Base-by-base conservation (phyloP, 495 filamentous ascomycete genomes). In the Aspergillus incahuasiensis region DNA sequence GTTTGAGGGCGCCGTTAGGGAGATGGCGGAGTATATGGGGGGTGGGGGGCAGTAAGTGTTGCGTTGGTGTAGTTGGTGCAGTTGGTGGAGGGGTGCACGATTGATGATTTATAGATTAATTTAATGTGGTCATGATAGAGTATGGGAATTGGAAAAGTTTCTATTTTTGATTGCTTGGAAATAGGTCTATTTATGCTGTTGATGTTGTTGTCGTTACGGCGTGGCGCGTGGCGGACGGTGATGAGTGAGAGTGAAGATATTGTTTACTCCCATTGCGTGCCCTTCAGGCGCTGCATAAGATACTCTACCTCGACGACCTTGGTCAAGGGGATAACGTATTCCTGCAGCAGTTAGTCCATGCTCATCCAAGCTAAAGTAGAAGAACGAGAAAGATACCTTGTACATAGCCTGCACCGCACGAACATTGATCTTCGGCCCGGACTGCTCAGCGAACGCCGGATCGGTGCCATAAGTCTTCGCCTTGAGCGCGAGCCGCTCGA, bases 251-350 rank as follows among this genome's bases (percentile, higher is more conserved):
- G 32, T 11, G 12, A n/a, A n/a, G n/a, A n/a, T n/a, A n/a, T n/a
- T 11, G 12, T 5, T 43, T 52, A 83, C 63, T 82, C 77, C 82
- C 84, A 87, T 67, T 82, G 59, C 8, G 85, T 86, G 15, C 81
- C 81, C 63, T 86, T 83, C 30, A 99, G 77, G 52, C 94, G 82
- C 69, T 97, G 90, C 87, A 97, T 95, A 40, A 99, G 77, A 63
- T 99, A 99, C 64, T 97, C 92, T 18, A 97, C 89, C 76, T 99
- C 95, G 25, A 99, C 92, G 57, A 91, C 86, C 70, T 97, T 99
- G 22, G 95, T 99, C 66, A 97, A 71, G 2, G 95, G 95, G 54
- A 99, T 99, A 51, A 99, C 91, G 69, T 86, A 90, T 67, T 95
- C 85, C 82, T 86, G 52, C n/a, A n/a, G 9, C 18, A 19, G 48